Base-by-base conservation (phyloP, 1,139 yeast species). In the Sugiyamaella japonica region DNA sequence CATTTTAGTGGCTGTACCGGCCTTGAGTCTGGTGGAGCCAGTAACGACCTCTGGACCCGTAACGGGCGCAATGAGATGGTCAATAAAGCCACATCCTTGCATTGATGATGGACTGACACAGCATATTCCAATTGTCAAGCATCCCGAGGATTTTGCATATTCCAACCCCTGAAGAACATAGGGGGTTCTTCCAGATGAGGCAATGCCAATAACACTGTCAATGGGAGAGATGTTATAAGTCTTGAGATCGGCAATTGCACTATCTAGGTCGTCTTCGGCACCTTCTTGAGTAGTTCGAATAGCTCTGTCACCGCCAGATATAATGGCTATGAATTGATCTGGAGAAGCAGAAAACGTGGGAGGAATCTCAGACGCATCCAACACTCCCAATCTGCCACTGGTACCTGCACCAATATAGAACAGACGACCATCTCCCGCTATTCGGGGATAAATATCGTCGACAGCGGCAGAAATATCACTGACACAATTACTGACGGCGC, bases 291-390 rank as follows among this genome's bases (percentile, higher is more conserved):
- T 68, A 29, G 55, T 56, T 38, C 70, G 50, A n/a, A 68, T 57
- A 2, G 71, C 71, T 7, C 43, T 53, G 42, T 68, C 70, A 2
- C 71, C 71, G 7, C 71, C 71, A 20, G 71, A 66, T n/a, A 68
- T 67, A 10, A 68, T 39, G 1, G 68, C 72, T 5, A 68, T 63
- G 53, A 68, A 68, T 57, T 66, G 67, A 7, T 57, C 62, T 7
- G 60, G 55, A n/a, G 69, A 62, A 10, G 64, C 69, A 1, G 70
- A 66, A 49, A 63, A 68, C 4, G 72, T 68, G 2, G 72, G 70
- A n/a, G 70, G 70, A 16, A 68, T 62, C 55, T 68, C 71, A 1
- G 69, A 60, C 28, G 71, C 68, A 58, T 68, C 71, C 37, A 68
- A 50, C 1, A 68, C 59, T 1, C 66, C 66, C 23, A 63, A 48